Conservation (phyloP, 768 basidiomycete species). For the Porpolomopsis calyptriformis region DNA sequence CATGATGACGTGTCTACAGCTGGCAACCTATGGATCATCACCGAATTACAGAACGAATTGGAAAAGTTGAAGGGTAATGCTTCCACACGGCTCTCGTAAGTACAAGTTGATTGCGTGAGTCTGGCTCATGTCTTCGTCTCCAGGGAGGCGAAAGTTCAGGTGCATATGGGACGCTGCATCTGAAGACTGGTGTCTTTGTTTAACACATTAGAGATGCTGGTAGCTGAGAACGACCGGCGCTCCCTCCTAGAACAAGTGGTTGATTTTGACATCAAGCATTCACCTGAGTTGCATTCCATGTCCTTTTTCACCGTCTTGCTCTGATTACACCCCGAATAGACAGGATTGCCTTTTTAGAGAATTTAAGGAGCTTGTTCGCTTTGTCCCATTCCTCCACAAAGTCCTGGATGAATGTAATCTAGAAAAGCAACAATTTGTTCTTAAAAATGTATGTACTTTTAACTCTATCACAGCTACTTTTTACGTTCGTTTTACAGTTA, state of each 20-base stretch:
- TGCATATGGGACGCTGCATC: background rate
- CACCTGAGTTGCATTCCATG: background rate
- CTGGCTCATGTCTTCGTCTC: background rate
- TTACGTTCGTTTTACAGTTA: background rate
- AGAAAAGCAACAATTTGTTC: background rate
- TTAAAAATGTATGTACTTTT: background rate
- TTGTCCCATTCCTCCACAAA: background rate
- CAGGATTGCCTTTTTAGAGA: background rate
- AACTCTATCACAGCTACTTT: background rate
- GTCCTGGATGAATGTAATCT: background rate
- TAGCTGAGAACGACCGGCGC: background rate
- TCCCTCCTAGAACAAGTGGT: background rate
- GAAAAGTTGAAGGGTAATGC: background rate
- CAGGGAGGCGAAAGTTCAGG: background rate
- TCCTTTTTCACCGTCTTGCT: background rate
- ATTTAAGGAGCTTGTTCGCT: background rate
- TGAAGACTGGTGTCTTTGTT: background rate
- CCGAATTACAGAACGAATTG: background rate
- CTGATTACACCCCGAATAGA: background rate
- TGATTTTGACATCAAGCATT: background rate
- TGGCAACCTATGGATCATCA: background rate
- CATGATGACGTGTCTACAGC: no score
- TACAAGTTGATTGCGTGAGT: background rate
- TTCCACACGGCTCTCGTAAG: background rate
- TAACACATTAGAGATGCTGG: background rate